Evolutionary conservation across 148 eudicot genomes (phyloP), one percentile per base, ranked within the genome.

Genomic region (Chenopodium formosanum): DNA sequence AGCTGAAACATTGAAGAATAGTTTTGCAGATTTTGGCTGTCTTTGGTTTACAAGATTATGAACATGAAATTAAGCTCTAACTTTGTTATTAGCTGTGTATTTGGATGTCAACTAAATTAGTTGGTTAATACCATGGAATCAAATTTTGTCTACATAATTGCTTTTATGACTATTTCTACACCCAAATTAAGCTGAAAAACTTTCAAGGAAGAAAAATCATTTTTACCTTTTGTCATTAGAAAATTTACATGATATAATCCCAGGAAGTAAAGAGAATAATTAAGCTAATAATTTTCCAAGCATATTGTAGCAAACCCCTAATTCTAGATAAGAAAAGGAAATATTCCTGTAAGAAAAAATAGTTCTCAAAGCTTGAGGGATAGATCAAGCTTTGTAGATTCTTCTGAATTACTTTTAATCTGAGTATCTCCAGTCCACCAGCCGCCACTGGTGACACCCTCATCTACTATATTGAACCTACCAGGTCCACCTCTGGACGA

Each of bases 361-460:
- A 27, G 70, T 80, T 80, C 81, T 88, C 76, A 92, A 82, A 92
- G 91, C 89, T 91, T 91, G 72, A 91, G 92, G 1, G 94, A 89
- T 69, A 91, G 85, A 78, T 92, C 94, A 83, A 88, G 89, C 85
- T 89, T 87, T 77, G 86, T 82, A 60, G 84, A 60, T 72, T 88
- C 89, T 25, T 87, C 90, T 75, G 83, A 85, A 83, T 85, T 84
- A 80, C 77, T 80, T 78, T 83, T 86, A 75, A 78, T 58, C 20
- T 78, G 64, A 62, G 75, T 79, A 80, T 86, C 87, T 37, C 70
- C 85, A 29, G 73, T 85, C 94, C 91, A 90, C 86, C 90, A 81
- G 22, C 82, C 70, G 53, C 77, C 70, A 53, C 77, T 73, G 13
- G 79, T 82, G 73, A 76, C 65, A 16, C 79, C 84, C 65, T 89